A percentile compares a stretch with the other conserved stretches of the same genome.
phyloP scores from a whole-genome alignment of 768 basidiomycete genomes.

The Mycena metata region DNA sequence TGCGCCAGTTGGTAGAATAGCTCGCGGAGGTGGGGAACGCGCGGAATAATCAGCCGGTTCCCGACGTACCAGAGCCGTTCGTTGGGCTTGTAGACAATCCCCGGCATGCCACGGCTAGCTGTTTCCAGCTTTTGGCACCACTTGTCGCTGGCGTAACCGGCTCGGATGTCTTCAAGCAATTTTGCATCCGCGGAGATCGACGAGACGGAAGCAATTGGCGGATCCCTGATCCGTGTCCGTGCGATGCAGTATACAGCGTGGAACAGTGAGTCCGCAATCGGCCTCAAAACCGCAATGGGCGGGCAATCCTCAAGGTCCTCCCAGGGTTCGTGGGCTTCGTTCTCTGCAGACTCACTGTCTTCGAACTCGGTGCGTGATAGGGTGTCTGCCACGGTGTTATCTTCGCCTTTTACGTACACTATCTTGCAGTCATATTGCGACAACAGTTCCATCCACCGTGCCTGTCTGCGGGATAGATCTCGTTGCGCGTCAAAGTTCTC shows the following conservation, averaged over 20 bases:
- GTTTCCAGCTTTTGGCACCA: not conserved
- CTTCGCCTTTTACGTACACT: conserved; percentile 36
- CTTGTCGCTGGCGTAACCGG: not conserved
- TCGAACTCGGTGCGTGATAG: not conserved
- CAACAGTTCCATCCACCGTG: conserved; percentile 38
- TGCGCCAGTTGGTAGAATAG: not conserved
- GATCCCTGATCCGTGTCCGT: not conserved
- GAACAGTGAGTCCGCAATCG: not conserved
- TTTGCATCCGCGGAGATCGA: not conserved
- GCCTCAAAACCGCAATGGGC: not conserved
- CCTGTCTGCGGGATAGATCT: conserved; percentile 44
- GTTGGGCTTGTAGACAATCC: not conserved
- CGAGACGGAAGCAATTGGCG: not conserved
- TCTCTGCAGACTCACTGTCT: not conserved
- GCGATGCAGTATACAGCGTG: not conserved
- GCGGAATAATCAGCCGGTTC: not conserved
- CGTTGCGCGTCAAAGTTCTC: not conserved
- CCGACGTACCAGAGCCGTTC: not conserved
- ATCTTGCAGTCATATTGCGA: conserved; percentile 47
- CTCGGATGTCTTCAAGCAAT: not conserved
- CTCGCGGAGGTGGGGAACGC: not conserved
- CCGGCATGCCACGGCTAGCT: not conserved
- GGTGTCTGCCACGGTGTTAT: not conserved
- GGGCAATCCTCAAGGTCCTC: not conserved
- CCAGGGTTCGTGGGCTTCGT: not conserved